Conservation (phyloP, 2,329 filamentous ascomycete genomes). For the Aspergillus piperis region DNA sequence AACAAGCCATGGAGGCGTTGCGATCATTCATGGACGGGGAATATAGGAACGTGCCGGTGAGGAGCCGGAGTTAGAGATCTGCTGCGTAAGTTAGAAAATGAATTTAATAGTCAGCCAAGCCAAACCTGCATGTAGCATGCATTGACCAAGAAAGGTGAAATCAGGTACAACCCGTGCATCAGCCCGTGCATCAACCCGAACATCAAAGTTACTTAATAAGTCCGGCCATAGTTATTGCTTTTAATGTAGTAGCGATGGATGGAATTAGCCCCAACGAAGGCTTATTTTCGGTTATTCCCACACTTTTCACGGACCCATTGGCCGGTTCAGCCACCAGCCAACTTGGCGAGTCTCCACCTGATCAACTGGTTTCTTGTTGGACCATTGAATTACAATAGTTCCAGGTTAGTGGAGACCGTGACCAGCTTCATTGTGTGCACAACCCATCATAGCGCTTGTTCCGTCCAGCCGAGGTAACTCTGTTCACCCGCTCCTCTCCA, state of each 20-base stretch:
- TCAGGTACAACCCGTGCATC: no score
- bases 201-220: no score
- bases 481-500: not conserved
- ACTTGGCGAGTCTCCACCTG: not conserved
- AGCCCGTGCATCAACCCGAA: no score
- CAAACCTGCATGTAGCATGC: no score
- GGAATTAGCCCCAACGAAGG: not conserved
- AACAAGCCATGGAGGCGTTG: constrained; percentile 61
- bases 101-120: no score
- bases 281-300: not conserved
- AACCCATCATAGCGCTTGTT: not conserved
- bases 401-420: not conserved
- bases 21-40: constrained; percentile 56
- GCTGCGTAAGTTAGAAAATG: no score
- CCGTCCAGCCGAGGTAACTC: not conserved
- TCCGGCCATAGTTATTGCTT: no score
- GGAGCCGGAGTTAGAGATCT: not conserved
- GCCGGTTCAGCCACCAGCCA: not conserved
- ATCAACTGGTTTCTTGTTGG: not conserved
- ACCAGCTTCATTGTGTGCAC: not conserved
- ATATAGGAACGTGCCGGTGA: constrained; percentile 49
- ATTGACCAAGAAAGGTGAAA: no score
- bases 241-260: no score
- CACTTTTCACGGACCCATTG: not conserved
- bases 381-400: not conserved